Percentiles rank a stretch among this genome's conserved stretches.
Evolutionary conservation across 2,329 filamentous ascomycete species (phyloP).

Genomic region (Diplocarpon rosae): DNA sequence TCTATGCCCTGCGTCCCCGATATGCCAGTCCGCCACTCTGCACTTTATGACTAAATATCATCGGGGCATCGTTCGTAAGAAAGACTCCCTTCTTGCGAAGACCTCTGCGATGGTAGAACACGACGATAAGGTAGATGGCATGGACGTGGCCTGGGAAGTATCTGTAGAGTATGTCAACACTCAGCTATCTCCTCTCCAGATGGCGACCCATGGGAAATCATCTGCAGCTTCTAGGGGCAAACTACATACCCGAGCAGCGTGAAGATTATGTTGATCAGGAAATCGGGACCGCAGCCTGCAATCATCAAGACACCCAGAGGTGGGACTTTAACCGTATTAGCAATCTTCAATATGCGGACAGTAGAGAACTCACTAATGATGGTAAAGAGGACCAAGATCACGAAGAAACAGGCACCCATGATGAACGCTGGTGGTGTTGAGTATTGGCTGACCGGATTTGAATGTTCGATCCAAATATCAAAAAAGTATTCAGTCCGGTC

Average conservation of each 20-base stretch:
- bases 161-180: conserved; percentile 12
- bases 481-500: too few relatives aligned
- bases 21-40: conserved; percentile 8
- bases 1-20: not conserved
- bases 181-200: conserved; percentile 27
- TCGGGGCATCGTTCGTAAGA: conserved; percentile 1
- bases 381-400: conserved; percentile 2
- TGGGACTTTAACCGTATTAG: conserved; percentile 52
- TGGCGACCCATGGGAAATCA: not conserved
- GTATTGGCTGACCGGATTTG: not conserved
- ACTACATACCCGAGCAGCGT: conserved; percentile 47
- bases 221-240: not conserved
- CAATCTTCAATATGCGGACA: not conserved
- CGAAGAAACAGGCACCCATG: conserved; percentile 2
- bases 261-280: conserved; percentile 84
- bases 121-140: conserved; percentile 83
- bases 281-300: conserved; percentile 72
- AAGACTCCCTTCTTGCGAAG: conserved; percentile 2
- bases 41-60: conserved; percentile 7
- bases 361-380: conserved; percentile 2
- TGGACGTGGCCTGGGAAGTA: conserved; percentile 77
- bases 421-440: not conserved
- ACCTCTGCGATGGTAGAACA: conserved; percentile 47
- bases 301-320: conserved; percentile 88
- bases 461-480: too few relatives aligned